A percentile compares a stretch with the other conserved stretches of the same genome.
phyloP scores from a whole-genome alignment of 129 eudicot species.

The Centrapalus pauciflorus region DNA sequence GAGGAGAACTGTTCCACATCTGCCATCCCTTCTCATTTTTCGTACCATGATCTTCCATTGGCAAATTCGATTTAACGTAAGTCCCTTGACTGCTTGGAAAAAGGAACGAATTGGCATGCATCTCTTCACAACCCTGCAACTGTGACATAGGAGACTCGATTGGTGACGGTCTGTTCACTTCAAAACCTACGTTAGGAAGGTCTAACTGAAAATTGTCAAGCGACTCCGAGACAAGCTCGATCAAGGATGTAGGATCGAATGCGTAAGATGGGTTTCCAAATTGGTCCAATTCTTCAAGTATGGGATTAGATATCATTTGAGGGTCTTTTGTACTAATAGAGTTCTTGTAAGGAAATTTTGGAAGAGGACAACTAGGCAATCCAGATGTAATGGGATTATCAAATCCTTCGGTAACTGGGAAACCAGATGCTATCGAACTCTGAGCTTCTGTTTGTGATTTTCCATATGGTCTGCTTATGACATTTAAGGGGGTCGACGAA shows the following conservation, averaged over 20 bases:
- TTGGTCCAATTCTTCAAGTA: constrained; percentile 55
- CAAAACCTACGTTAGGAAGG: constrained; percentile 32
- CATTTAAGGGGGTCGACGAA: constrained; percentile 42
- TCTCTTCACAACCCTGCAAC: constrained; percentile 44
- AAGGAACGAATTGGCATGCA: constrained; percentile 35
- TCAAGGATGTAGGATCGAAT: constrained; percentile 63
- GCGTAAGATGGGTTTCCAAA: constrained; percentile 87
- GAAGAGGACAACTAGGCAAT: constrained; percentile 41
- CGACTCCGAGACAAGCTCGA: constrained; percentile 75
- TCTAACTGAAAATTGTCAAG: constrained; percentile 71
- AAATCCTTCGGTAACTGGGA: constrained; percentile 37
- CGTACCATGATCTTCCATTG: constrained; percentile 21
- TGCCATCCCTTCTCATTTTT: constrained; percentile 67
- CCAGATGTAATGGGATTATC: constrained; percentile 62
- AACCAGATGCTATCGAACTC: constrained; percentile 27
- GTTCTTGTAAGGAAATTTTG: constrained; percentile 33
- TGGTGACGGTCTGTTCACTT: constrained; percentile 57
- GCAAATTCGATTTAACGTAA: constrained; percentile 27
- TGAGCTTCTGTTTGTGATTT: constrained; percentile 50
- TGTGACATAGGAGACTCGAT: constrained; percentile 76
- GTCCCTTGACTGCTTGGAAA: constrained; percentile 36
- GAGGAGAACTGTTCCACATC: constrained; percentile 75
- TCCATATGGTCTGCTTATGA: constrained; percentile 57
- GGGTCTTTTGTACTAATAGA: constrained; percentile 26
- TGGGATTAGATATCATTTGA: constrained; percentile 35